These are phyloP conservation scores for Naganishia vishniacii DNA, from an alignment of 768 basidiomycete species.

Conservation along the genomic window DNA sequence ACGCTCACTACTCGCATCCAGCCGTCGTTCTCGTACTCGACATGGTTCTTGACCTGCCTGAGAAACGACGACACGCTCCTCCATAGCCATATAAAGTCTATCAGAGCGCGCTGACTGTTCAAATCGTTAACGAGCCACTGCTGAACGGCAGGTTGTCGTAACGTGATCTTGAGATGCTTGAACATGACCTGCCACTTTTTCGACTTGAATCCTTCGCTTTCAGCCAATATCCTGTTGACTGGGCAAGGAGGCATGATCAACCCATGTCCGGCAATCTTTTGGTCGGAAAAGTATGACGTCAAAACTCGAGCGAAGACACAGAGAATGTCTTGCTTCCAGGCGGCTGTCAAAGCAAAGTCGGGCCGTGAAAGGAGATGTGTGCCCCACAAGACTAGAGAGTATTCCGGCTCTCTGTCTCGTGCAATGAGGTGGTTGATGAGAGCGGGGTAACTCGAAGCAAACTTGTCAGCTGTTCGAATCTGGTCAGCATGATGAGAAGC, in stretches of 20 bases:
- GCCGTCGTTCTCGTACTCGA: slow-evolving; percentile 93
- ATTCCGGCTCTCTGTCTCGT: slow-evolving; percentile 88
- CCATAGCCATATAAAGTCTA: slow-evolving; percentile 77
- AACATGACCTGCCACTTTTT: slow-evolving; percentile 96
- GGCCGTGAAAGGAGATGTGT: slow-evolving; percentile 80
- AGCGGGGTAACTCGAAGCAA: slow-evolving; percentile 75
- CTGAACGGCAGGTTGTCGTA: slow-evolving; percentile 61
- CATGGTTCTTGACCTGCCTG: slow-evolving; percentile 70
- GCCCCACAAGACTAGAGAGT: slow-evolving; percentile 64
- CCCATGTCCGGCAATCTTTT: slow-evolving; percentile 56
- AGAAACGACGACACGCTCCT: slow-evolving; percentile 89
- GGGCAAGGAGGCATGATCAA: slow-evolving; percentile 55
- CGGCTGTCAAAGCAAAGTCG: slow-evolving; percentile 72
- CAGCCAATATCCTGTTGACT: slow-evolving; percentile 61
- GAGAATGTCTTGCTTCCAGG: slow-evolving; percentile 66
- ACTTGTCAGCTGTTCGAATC: slow-evolving; percentile 62
- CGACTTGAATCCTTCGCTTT: slow-evolving; percentile 80
- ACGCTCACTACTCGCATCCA: slow-evolving; percentile 98
- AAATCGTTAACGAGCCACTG: slow-evolving; percentile 66
- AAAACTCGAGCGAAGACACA: slow-evolving; percentile 63
- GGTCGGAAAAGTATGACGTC: slow-evolving; percentile 85
- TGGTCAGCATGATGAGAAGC: not conserved
- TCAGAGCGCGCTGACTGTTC: slow-evolving; percentile 65
- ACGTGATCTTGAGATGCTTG: slow-evolving; percentile 62
- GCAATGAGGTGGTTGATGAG: slow-evolving; percentile 87